These are phyloP conservation scores for Staphylotrichum longicolle DNA, from an alignment of 495 filamentous ascomycete genomes.

Conservation along the genomic window DNA sequence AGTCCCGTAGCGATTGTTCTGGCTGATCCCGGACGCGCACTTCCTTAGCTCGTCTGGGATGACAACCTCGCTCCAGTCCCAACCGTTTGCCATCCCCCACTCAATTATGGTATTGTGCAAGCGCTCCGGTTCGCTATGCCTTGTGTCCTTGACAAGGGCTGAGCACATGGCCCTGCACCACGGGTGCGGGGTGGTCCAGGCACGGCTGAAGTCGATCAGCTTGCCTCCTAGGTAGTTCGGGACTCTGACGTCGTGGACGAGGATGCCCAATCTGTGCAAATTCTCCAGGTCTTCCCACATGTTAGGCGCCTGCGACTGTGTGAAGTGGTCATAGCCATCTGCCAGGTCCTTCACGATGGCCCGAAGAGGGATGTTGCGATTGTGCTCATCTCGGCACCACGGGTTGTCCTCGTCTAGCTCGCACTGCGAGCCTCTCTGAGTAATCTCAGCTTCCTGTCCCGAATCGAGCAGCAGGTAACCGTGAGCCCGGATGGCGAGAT, in stretches of 20 bases:
- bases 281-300: slow-evolving; percentile 18
- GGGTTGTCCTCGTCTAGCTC: not conserved
- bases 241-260: slow-evolving; percentile 14
- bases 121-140: not conserved
- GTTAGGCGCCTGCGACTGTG: not conserved
- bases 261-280: slow-evolving; percentile 22
- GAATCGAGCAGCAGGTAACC: slow-evolving; percentile 21
- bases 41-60: not conserved
- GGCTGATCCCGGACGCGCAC: not conserved
- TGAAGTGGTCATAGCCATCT: not conserved
- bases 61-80: not conserved
- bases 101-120: not conserved
- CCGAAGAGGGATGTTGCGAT: slow-evolving; percentile 9
- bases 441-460: slow-evolving; percentile 13
- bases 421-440: not conserved
- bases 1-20: not conserved
- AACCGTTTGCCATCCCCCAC: not conserved
- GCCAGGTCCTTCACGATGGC: slow-evolving; percentile 23
- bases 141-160: not conserved
- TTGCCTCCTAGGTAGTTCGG: slow-evolving; percentile 21
- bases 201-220: slow-evolving; percentile 23
- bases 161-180: not conserved
- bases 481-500: slow-evolving; percentile 18
- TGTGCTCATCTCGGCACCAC: not conserved
- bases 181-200: slow-evolving; percentile 22